phyloP scores from a whole-genome alignment of 1,284 basidiomycete species.

The Sporisorium exsertum region DNA sequence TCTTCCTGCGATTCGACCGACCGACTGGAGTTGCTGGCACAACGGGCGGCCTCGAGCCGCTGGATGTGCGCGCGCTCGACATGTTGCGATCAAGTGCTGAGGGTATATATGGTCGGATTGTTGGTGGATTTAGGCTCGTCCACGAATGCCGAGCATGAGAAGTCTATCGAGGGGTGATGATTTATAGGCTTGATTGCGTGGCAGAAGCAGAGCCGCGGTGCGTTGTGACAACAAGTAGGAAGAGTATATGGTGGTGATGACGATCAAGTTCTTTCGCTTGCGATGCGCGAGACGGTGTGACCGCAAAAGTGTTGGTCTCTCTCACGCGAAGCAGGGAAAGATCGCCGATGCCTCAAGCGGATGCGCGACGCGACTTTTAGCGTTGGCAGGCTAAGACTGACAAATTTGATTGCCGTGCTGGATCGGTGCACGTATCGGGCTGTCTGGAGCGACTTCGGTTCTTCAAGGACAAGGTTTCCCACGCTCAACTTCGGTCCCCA shows the following conservation, averaged over 20 bases:
- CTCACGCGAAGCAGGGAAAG: constrained; percentile 3
- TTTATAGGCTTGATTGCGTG: too few species aligned
- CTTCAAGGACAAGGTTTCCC: background rate
- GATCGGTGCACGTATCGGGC: constrained; percentile 3
- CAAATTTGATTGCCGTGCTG: constrained; percentile 5
- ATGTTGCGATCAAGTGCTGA: constrained; percentile 4
- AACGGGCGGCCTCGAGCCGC: constrained; percentile 41
- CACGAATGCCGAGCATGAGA: background rate
- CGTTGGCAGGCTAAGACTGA: background rate
- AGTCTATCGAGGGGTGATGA: background rate
- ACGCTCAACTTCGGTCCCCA: background rate
- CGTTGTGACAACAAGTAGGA: background rate
- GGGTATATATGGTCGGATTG: background rate
- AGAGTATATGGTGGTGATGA: constrained; percentile 2
- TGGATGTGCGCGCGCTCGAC: constrained; percentile 40
- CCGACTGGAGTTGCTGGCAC: constrained; percentile 48
- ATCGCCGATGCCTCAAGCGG: constrained; percentile 1
- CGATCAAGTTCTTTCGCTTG: background rate
- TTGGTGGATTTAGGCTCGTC: background rate
- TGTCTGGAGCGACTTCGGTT: too few species aligned
- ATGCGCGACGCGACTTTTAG: constrained; percentile 41
- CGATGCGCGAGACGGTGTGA: background rate
- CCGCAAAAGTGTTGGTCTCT: constrained; percentile 35
- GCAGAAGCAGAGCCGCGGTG: too few species aligned
- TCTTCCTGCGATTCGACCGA: constrained; percentile 49